These are phyloP conservation scores for Canavalia ensiformis DNA, from an alignment of 306 rosid species.

Conservation along the genomic window DNA sequence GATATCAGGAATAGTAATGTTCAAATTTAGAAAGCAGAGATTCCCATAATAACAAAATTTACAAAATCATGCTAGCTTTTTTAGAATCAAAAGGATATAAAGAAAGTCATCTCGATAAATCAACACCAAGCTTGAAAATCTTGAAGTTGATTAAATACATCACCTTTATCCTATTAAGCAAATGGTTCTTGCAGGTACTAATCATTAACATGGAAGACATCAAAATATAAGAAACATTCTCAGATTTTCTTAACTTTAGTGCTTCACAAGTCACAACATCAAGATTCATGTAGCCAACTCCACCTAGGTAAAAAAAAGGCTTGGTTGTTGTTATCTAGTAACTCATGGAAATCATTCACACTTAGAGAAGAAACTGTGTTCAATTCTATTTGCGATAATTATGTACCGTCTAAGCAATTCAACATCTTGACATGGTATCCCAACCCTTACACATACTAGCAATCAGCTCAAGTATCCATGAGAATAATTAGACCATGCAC, in stretches of 20 bases:
- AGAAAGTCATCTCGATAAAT: background rate
- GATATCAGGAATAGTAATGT: constrained; percentile 18
- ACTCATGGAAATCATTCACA: background rate
- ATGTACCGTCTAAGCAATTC: background rate
- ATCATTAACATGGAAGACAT: background rate
- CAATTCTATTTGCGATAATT: background rate
- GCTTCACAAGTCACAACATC: constrained; percentile 8
- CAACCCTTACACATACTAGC: too few relatives aligned
- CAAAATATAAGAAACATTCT: background rate
- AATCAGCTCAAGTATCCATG: background rate
- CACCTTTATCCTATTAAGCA: background rate
- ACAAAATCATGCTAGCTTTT: background rate
- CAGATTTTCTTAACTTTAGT: background rate
- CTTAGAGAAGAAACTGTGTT: constrained; percentile 5
- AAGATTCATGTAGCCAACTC: background rate
- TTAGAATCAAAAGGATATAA: constrained; percentile 11
- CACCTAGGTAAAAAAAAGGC: background rate
- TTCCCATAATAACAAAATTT: background rate
- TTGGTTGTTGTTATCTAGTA: constrained; percentile 10
- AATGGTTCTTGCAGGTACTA: background rate
- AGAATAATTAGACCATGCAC: constrained; percentile 7
- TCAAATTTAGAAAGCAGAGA: constrained; percentile 1
- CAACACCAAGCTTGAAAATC: constrained; percentile 11
- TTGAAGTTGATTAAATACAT: background rate
- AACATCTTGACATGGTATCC: background rate